These are phyloP conservation scores for Fusarium albidum DNA, from an alignment of 2,329 filamentous ascomycete genomes.

Conservation along the genomic window DNA sequence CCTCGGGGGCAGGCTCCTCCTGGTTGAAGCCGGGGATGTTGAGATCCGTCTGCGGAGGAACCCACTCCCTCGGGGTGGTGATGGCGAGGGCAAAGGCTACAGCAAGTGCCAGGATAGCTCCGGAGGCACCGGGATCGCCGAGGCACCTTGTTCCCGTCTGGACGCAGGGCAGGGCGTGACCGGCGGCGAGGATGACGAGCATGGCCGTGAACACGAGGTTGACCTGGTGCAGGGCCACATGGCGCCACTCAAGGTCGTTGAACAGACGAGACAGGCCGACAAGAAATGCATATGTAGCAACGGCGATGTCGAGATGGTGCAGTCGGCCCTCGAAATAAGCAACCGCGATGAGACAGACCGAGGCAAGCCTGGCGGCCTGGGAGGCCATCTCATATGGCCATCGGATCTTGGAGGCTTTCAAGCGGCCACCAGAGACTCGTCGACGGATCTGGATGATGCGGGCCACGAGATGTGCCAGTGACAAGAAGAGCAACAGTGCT, in stretches of 20 bases:
- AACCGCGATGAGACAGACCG: slow-evolving; percentile 50
- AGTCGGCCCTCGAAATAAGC: slow-evolving; percentile 45
- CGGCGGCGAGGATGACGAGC: slow-evolving; percentile 47
- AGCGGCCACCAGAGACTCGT: slow-evolving; percentile 34
- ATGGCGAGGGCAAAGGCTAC: slow-evolving; percentile 51
- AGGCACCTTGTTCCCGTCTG: slow-evolving; percentile 46
- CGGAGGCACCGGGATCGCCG: slow-evolving; percentile 43
- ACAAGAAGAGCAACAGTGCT: slow-evolving; percentile 47
- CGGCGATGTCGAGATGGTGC: slow-evolving; percentile 48
- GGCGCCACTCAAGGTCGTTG: slow-evolving; percentile 54
- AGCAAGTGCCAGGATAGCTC: slow-evolving; percentile 47
- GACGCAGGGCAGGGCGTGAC: slow-evolving; percentile 54
- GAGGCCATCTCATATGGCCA: slow-evolving; percentile 54
- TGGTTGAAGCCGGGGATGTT: slow-evolving; percentile 49
- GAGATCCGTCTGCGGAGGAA: slow-evolving; percentile 51
- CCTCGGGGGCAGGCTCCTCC: slow-evolving; percentile 57
- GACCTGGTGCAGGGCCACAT: slow-evolving; percentile 56
- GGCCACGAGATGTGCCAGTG: slow-evolving; percentile 46
- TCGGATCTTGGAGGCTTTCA: slow-evolving; percentile 49
- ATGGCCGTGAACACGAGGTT: slow-evolving; percentile 53
- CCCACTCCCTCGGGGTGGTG: slow-evolving; percentile 59
- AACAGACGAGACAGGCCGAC: slow-evolving; percentile 54
- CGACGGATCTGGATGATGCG: slow-evolving; percentile 46
- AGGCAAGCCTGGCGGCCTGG: slow-evolving; percentile 50
- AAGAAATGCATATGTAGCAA: slow-evolving; percentile 51